These are phyloP conservation scores for Candida maesae DNA, from an alignment of 805 yeast genomes.

Conservation along the genomic window DNA sequence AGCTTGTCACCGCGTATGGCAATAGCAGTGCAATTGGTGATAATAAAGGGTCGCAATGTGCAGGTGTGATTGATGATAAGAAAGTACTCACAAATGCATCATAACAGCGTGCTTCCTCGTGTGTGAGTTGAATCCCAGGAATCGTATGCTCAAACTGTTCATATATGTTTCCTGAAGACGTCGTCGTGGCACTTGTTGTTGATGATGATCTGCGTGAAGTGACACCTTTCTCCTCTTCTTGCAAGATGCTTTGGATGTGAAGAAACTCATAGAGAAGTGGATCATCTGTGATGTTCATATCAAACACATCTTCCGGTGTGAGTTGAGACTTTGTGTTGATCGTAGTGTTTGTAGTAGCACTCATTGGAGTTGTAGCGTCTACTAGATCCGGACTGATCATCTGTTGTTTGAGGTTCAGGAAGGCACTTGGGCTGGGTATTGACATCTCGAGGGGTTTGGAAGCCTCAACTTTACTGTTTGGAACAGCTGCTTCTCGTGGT, in stretches of 20 bases:
- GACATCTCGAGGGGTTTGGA: too few relatives aligned
- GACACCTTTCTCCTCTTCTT: constrained; percentile 4
- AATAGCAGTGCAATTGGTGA: constrained; percentile 19
- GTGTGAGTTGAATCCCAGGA: constrained; percentile 19
- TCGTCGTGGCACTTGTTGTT: not conserved
- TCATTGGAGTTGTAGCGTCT: too few relatives aligned
- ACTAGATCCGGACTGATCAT: not conserved
- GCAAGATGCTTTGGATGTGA: constrained; percentile 18
- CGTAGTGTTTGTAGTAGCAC: too few relatives aligned
- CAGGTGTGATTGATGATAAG: constrained; percentile 22
- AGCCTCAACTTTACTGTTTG: too few relatives aligned
- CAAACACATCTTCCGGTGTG: constrained; percentile 3
- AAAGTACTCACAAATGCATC: constrained; percentile 21
- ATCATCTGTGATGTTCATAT: constrained; percentile 3
- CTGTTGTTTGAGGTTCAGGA: not conserved
- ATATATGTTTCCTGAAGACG: not conserved
- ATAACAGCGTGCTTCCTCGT: constrained; percentile 20
- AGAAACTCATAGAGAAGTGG: constrained; percentile 20
- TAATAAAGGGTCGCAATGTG: constrained; percentile 20
- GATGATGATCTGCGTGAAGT: constrained; percentile 3
- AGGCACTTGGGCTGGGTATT: too few relatives aligned
- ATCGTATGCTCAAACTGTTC: constrained; percentile 12
- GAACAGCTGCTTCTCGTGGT: too few relatives aligned
- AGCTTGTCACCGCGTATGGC: constrained; percentile 19
- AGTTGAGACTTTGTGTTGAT: not conserved